A percentile compares a stretch with the other conserved stretches of the same genome.
These are phyloP conservation scores for Thelephora ganbajun DNA, from an alignment of 768 basidiomycete species.

Conservation along the genomic window DNA sequence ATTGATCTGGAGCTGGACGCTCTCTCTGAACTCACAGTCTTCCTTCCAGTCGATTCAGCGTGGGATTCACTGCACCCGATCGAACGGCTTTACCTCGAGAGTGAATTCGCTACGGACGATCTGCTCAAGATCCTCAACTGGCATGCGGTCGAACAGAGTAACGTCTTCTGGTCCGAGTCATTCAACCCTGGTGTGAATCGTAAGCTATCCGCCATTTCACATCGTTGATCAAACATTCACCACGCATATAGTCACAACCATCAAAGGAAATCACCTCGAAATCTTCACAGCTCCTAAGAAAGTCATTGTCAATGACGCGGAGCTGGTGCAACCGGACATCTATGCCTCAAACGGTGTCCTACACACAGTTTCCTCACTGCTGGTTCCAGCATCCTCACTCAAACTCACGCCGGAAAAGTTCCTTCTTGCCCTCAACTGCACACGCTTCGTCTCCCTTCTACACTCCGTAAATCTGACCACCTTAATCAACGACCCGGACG, in stretches of 20 bases:
- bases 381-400: slow-evolving; percentile 64
- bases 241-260: slow-evolving; percentile 42
- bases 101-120: slow-evolving; percentile 74
- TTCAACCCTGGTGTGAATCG: slow-evolving; percentile 38
- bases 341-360: slow-evolving; percentile 93
- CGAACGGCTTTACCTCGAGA: slow-evolving; percentile 82
- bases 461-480: slow-evolving; percentile 66
- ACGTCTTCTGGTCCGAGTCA: slow-evolving; percentile 55
- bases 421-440: slow-evolving; percentile 84
- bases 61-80: slow-evolving; percentile 66
- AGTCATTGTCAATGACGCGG: slow-evolving; percentile 41
- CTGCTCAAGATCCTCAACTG: slow-evolving; percentile 64
- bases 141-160: slow-evolving; percentile 48
- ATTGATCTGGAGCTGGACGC: slow-evolving; percentile 43
- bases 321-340: slow-evolving; percentile 64
- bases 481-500: slow-evolving; percentile 56
- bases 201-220: slow-evolving; percentile 22
- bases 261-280: slow-evolving; percentile 53
- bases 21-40: slow-evolving; percentile 69
- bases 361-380: slow-evolving; percentile 74
- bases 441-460: slow-evolving; percentile 76
- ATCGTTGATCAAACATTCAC: not conserved
- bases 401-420: slow-evolving; percentile 89
- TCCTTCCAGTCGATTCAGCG: slow-evolving; percentile 76
- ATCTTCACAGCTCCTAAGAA: slow-evolving; percentile 40